These are phyloP conservation scores for Neopestalotiopsis clavispora DNA, from an alignment of 2,329 filamentous ascomycete genomes.

Conservation along the genomic window DNA sequence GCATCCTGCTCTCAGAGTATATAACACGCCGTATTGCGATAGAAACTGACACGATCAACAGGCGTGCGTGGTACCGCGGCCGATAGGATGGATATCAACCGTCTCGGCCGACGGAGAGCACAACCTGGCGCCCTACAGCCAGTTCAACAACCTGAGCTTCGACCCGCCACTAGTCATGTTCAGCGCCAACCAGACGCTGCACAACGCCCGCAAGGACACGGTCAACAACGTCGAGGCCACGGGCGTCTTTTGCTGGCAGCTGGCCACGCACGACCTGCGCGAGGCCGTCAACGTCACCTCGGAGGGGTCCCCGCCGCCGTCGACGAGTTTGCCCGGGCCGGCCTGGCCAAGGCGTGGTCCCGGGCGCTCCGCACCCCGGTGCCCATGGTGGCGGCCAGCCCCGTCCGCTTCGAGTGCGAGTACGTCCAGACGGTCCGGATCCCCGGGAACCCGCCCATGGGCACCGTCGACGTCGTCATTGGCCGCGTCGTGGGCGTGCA, in stretches of 20 bases:
- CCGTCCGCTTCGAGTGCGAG: constrained; percentile 63
- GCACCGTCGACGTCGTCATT: constrained; percentile 61
- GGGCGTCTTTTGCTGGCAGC: constrained; percentile 62
- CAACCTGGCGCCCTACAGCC: constrained; percentile 65
- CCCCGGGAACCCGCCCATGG: constrained; percentile 62
- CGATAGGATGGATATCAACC: constrained; percentile 68
- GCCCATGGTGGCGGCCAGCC: constrained; percentile 58
- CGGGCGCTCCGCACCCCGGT: constrained; percentile 40
- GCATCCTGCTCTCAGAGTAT: background rate
- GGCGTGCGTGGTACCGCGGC: constrained; percentile 63
- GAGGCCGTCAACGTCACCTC: constrained; percentile 60
- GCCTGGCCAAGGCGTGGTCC: constrained; percentile 52
- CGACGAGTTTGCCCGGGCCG: constrained; percentile 59
- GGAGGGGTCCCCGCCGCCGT: constrained; percentile 50
- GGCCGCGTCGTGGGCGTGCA: constrained; percentile 62
- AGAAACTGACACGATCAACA: background rate
- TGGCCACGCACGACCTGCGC: constrained; percentile 61
- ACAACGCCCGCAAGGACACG: constrained; percentile 56
- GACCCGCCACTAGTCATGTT: constrained; percentile 69
- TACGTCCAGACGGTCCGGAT: constrained; percentile 59
- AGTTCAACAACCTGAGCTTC: constrained; percentile 69
- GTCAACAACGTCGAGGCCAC: constrained; percentile 60
- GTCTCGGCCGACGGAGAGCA: constrained; percentile 48
- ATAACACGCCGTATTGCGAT: background rate
- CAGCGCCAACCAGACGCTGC: constrained; percentile 58